Conservation (phyloP, 1,139 yeast species). For the Candida sojae region DNA sequence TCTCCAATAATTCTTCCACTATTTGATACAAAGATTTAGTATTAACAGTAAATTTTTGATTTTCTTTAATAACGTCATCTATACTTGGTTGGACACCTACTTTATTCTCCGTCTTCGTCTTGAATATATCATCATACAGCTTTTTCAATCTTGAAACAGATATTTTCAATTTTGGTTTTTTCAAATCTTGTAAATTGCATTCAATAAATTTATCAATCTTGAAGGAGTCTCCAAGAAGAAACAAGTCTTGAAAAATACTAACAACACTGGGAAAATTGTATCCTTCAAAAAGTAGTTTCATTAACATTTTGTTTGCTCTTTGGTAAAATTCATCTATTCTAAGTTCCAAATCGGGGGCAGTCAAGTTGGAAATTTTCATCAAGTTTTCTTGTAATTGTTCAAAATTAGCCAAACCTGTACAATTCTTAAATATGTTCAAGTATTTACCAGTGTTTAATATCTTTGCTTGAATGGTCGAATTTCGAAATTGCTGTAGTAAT, state of each 20-base stretch:
- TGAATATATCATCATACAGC: conserved; percentile 22
- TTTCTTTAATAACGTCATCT: conserved; percentile 19
- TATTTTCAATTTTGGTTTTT: conserved; percentile 31
- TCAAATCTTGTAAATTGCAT: conserved; percentile 34
- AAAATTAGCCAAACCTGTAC: conserved; percentile 47
- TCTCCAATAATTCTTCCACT: conserved; percentile 63
- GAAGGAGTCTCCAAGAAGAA: conserved; percentile 48
- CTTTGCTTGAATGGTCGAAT: conserved; percentile 58
- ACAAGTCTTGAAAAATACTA: conserved; percentile 52
- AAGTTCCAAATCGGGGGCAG: conserved; percentile 58
- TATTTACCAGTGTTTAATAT: conserved; percentile 84
- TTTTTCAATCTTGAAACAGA: conserved; percentile 32
- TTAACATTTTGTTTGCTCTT: conserved; percentile 65
- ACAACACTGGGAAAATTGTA: conserved; percentile 54
- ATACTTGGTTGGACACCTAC: conserved; percentile 16
- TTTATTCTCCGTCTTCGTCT: conserved; percentile 6
- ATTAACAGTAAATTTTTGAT: conserved; percentile 33
- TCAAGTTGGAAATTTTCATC: conserved; percentile 41
- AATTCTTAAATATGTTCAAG: conserved; percentile 68
- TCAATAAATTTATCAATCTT: conserved; percentile 50
- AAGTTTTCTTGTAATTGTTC: conserved; percentile 29
- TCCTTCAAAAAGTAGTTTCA: conserved; percentile 62
- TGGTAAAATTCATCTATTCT: conserved; percentile 64
- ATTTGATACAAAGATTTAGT: conserved; percentile 53
- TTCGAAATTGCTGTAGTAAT: conserved; percentile 63